Conservation (phyloP, 352 stramenopile genomes). For the Pythium pyrilobum region DNA sequence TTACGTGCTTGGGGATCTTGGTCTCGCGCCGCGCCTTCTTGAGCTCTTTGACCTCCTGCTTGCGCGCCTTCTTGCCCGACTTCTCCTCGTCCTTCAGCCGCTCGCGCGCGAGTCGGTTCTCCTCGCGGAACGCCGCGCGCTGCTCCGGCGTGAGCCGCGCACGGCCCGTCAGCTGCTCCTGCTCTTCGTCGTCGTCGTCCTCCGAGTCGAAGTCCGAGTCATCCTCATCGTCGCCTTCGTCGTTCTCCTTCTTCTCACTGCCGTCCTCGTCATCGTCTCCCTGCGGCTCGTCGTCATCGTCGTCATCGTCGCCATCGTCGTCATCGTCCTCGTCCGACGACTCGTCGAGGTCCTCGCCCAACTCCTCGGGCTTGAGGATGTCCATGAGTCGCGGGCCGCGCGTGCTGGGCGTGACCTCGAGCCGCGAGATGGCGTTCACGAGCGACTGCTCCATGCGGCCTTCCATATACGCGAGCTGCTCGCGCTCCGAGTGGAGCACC, state of each 20-base stretch:
- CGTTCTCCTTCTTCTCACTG: conserved; percentile 15
- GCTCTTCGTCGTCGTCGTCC: conserved; percentile 24
- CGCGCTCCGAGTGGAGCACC: conserved; percentile 84
- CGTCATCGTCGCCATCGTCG: conserved; percentile 36
- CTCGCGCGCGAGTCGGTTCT: conserved; percentile 72
- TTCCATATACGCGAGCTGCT: conserved; percentile 83
- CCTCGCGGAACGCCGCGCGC: conserved; percentile 75
- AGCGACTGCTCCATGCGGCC: conserved; percentile 84
- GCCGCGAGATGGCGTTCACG: conserved; percentile 66
- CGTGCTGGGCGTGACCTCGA: conserved; percentile 43
- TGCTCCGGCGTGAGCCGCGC: conserved; percentile 73
- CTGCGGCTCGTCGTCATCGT: conserved; percentile 59
- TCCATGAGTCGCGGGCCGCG: conserved; percentile 64
- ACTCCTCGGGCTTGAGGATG: conserved; percentile 58
- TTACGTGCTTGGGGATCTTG: conserved; percentile 99
- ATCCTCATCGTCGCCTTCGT: conserved; percentile 20
- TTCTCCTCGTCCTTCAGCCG: conserved; percentile 49
- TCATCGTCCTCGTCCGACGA: conserved; percentile 36
- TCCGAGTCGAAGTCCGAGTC: background rate
- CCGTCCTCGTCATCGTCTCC: conserved; percentile 46
- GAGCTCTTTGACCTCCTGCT: conserved; percentile 94
- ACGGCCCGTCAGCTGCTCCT: conserved; percentile 36
- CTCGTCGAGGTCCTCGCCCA: conserved; percentile 35
- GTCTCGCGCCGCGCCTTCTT: conserved; percentile 91
- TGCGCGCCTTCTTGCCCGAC: conserved; percentile 90